Conservation (phyloP, 768 basidiomycete species). For the Suillus variegatus region DNA sequence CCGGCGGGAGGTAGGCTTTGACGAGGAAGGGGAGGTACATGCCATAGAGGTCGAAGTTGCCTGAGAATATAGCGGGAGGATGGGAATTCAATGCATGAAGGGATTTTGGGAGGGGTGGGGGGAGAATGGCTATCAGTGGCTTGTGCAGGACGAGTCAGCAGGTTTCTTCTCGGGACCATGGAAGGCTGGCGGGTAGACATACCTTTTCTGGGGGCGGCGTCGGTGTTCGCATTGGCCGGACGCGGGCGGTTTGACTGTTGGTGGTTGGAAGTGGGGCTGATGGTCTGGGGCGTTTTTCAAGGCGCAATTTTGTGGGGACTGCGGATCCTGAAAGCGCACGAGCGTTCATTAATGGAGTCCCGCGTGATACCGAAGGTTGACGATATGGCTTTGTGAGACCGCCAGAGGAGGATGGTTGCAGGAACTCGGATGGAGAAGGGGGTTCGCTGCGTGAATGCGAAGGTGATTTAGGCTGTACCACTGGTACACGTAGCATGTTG, state of each 20-base stretch:
- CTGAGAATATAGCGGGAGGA: conserved; percentile 23
- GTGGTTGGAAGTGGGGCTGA: neutral
- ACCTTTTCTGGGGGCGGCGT: neutral
- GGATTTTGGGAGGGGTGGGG: conserved; percentile 2
- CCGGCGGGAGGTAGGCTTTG: conserved; percentile 32
- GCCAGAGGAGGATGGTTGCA: neutral
- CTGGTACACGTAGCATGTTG: conserved; percentile 1
- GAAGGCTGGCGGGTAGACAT: neutral
- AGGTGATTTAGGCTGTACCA: neutral
- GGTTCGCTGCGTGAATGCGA: neutral
- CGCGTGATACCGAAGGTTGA: conserved; percentile 1
- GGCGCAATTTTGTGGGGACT: neutral
- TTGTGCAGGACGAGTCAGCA: neutral
- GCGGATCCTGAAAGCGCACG: neutral
- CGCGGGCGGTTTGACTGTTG: neutral
- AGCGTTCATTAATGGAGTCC: neutral
- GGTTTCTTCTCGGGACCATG: neutral
- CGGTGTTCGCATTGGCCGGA: neutral
- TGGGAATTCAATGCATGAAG: neutral
- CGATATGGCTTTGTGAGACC: neutral
- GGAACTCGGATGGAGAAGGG: neutral
- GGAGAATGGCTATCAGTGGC: neutral
- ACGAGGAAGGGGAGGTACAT: conserved; percentile 40
- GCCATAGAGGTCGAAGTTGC: conserved; percentile 42
- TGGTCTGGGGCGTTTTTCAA: neutral